Base-by-base conservation (phyloP, 371 early-diverging fungal genomes). In the Mortierella sp. region DNA sequence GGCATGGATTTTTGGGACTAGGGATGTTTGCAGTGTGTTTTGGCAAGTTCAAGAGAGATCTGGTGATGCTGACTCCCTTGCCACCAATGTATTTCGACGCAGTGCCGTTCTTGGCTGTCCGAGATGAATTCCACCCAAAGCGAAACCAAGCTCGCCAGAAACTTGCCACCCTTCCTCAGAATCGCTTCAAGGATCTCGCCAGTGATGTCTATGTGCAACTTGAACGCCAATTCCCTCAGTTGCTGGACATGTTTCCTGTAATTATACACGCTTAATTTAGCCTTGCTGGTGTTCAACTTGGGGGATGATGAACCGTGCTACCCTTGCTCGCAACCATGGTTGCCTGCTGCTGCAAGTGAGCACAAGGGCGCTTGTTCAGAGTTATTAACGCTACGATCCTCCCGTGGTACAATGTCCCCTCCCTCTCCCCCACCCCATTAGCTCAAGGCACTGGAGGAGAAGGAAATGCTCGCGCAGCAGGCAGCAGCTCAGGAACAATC, bases 141-240 rank as follows among this genome's bases (percentile, higher is more conserved):
- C 88, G 97, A 48, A 98, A 98, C 82, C 97, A 97, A 74, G 98
- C 97, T 1, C 87, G 98, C 34, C 96, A 97, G 71, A 98, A 98
- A 73, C 85, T 98, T 9, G 95, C 97, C 14, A 96, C 96, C 1
- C 83, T 98, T 5, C 91, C 94, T 10, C 84, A 78, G 52, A 79
- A 87, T 48, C 86, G 96, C 47, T 98, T 97, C 82, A 91, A 92
- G 64, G 96, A 96, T 79, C 83, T 98, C 24, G 95, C 94, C 0
- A 91, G 90, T 62, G 96, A 98, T 79, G 94, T 98, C 12, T 93
- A 91, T 74, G 91, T 85, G 69, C 96, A 96, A 80, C 74, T 96
- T 24, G 86, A 85, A 47, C 78, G 90, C 34, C 83, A 94, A 62
- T 94, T 88, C 69, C 91, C 93, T 1, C 72, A 78, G n/a, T 55